These are phyloP conservation scores for Mycena capillaripes DNA, from an alignment of 768 basidiomycete genomes.

Conservation along the genomic window DNA sequence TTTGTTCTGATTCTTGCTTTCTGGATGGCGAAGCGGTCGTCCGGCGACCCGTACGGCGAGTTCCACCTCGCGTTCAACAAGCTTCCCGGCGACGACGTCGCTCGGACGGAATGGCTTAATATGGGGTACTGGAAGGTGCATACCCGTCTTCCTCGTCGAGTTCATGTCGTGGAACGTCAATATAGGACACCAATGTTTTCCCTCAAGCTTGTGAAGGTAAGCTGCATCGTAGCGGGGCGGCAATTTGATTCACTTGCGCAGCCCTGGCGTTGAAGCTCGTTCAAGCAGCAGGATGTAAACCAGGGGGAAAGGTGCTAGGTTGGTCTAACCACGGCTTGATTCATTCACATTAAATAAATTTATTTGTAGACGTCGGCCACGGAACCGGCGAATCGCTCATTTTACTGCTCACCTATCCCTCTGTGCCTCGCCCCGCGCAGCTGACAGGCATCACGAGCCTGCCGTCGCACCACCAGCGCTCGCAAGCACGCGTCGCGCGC, in stretches of 20 bases:
- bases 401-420: conserved; percentile 61
- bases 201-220: conserved; percentile 74
- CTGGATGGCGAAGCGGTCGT: conserved; percentile 22
- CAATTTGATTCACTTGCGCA: conserved; percentile 42
- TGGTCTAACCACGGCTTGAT: conserved; percentile 21
- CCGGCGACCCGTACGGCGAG: conserved; percentile 67
- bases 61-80: conserved; percentile 71
- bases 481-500: conserved; percentile 55
- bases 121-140: conserved; percentile 78
- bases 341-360: conserved; percentile 7
- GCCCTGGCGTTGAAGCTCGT: conserved; percentile 68
- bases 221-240: neutral
- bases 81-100: conserved; percentile 48
- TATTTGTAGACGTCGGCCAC: conserved; percentile 70
- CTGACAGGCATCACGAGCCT: conserved; percentile 74
- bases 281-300: conserved; percentile 54
- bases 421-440: conserved; percentile 59
- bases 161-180: conserved; percentile 1
- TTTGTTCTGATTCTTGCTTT: conserved; percentile 12
- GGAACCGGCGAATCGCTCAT: conserved; percentile 78
- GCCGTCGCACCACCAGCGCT: conserved; percentile 60
- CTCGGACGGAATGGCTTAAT: conserved; percentile 75
- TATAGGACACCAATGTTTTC: conserved; percentile 62
- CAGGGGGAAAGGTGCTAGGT: conserved; percentile 69
- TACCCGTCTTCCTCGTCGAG: neutral